A percentile compares a stretch with the other conserved stretches of the same genome.
phyloP scores from a whole-genome alignment of 1,139 yeast species.

The Protomyces arabidopsidicola region DNA sequence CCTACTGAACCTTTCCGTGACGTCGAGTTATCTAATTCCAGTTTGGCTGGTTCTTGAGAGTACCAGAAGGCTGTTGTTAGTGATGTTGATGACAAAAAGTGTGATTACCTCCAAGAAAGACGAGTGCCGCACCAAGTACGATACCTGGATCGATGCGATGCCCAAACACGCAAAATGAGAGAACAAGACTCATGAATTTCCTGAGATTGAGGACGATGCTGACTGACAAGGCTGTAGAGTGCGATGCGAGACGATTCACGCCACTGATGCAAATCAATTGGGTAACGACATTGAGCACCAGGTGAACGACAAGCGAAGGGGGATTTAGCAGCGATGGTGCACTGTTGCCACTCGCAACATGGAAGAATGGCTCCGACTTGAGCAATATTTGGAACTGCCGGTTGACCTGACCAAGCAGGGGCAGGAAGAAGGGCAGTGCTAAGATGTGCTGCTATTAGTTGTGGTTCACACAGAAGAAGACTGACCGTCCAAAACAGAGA shows the following conservation, averaged over 20 bases:
- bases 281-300: slow-evolving; percentile 50
- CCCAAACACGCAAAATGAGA: slow-evolving; percentile 52
- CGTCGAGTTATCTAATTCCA: neutral
- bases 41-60: slow-evolving; percentile 3
- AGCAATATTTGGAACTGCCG: slow-evolving; percentile 34
- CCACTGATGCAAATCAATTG: slow-evolving; percentile 66
- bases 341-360: neutral
- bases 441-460: slow-evolving; percentile 45
- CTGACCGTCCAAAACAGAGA: slow-evolving; percentile 50
- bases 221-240: slow-evolving; percentile 56
- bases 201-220: slow-evolving; percentile 57
- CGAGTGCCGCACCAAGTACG: slow-evolving; percentile 44
- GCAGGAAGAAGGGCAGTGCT: slow-evolving; percentile 53
- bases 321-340: slow-evolving; percentile 7
- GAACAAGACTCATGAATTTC: slow-evolving; percentile 54
- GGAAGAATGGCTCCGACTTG: slow-evolving; percentile 27
- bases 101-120: slow-evolving; percentile 3
- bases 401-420: slow-evolving; percentile 38
- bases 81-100: neutral
- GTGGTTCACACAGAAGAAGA: slow-evolving; percentile 32
- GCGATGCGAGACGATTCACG: slow-evolving; percentile 58
- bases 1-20: neutral
- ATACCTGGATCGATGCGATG: slow-evolving; percentile 39
- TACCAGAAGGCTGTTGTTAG: slow-evolving; percentile 12
- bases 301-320: slow-evolving; percentile 38